Evolutionary conservation across 371 early-diverging fungal genomes (phyloP).

Genomic region (Spiromyces aspiralis): DNA sequence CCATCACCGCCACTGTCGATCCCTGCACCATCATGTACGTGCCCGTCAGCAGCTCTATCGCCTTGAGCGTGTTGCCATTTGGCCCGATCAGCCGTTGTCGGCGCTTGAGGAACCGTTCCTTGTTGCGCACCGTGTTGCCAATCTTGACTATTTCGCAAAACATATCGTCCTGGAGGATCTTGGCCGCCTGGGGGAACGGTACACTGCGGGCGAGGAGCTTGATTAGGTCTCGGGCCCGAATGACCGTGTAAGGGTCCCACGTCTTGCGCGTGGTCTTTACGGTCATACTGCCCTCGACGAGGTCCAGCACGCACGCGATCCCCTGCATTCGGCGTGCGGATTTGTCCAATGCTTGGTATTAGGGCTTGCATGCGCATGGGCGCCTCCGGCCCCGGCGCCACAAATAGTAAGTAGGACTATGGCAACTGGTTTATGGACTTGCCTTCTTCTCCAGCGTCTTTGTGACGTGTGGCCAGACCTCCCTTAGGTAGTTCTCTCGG

Average conservation of each 20-base stretch:
- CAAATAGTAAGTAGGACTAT: too few species aligned
- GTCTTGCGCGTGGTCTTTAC: constrained; percentile 96
- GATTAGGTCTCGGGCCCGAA: constrained; percentile 94
- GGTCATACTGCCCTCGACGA: constrained; percentile 94
- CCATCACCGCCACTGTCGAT: constrained; percentile 94
- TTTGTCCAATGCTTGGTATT: neutral
- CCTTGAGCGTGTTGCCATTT: constrained; percentile 95
- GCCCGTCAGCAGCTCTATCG: constrained; percentile 92
- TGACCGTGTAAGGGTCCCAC: constrained; percentile 91
- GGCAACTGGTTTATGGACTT: too few species aligned
- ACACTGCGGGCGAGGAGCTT: constrained; percentile 93
- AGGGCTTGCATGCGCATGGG: too few species aligned
- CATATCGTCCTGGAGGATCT: constrained; percentile 86
- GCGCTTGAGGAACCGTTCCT: constrained; percentile 96
- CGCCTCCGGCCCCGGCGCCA: too few species aligned
- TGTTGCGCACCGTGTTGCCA: constrained; percentile 84
- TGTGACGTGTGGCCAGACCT: constrained; percentile 93
- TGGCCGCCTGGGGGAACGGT: constrained; percentile 82
- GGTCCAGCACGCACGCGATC: constrained; percentile 80
- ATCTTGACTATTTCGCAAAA: constrained; percentile 97
- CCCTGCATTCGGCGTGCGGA: constrained; percentile 37
- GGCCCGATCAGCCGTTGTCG: constrained; percentile 96
- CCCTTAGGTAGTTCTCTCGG: constrained; percentile 88
- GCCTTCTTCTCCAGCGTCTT: constrained; percentile 65
- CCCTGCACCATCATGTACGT: constrained; percentile 97